These are phyloP conservation scores for Gonium pectorale DNA, from an alignment of 139 green algal species.

Conservation along the genomic window DNA sequence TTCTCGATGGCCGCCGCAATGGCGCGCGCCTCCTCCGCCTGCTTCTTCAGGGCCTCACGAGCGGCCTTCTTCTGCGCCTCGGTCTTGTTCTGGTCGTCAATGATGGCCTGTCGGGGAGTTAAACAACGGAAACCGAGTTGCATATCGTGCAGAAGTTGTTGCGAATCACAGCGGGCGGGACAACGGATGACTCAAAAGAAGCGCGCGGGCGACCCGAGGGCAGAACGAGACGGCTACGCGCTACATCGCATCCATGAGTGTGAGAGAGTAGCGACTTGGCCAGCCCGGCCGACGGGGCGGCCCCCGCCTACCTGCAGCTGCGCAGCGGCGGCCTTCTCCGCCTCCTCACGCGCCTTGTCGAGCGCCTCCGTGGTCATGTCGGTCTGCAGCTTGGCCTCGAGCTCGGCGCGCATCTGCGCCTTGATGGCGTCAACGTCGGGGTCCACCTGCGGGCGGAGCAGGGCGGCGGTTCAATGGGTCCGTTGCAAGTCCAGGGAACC, in stretches of 20 bases:
- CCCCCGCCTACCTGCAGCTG: slow-evolving; percentile 69
- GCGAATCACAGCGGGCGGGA: too few species aligned
- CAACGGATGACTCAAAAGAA: too few species aligned
- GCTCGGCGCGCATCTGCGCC: slow-evolving; percentile 62
- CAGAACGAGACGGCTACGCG: too few species aligned
- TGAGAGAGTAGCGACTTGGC: too few species aligned
- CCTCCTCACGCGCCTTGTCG: slow-evolving; percentile 56
- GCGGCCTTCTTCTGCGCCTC: slow-evolving; percentile 59
- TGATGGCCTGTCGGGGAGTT: slow-evolving; percentile 47
- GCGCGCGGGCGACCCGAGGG: too few species aligned
- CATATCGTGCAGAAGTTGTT: not conserved
- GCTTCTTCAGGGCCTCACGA: slow-evolving; percentile 62
- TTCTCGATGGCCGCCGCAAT: slow-evolving; percentile 49
- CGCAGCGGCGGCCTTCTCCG: slow-evolving; percentile 56
- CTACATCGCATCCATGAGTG: too few species aligned
- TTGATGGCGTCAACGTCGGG: slow-evolving; percentile 64
- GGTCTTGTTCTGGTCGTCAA: slow-evolving; percentile 55
- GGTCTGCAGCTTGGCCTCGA: slow-evolving; percentile 69
- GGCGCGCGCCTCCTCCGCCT: slow-evolving; percentile 50
- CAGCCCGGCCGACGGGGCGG: too few species aligned
- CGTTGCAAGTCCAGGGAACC: too few species aligned
- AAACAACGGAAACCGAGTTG: not conserved
- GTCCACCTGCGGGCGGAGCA: slow-evolving; percentile 61
- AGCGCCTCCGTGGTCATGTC: slow-evolving; percentile 54
- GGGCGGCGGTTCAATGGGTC: too few species aligned